Evolutionary conservation across 2,329 filamentous ascomycete genomes (phyloP), one percentile per base, ranked within the genome.

Genomic region (Nemania bipapillata): DNA sequence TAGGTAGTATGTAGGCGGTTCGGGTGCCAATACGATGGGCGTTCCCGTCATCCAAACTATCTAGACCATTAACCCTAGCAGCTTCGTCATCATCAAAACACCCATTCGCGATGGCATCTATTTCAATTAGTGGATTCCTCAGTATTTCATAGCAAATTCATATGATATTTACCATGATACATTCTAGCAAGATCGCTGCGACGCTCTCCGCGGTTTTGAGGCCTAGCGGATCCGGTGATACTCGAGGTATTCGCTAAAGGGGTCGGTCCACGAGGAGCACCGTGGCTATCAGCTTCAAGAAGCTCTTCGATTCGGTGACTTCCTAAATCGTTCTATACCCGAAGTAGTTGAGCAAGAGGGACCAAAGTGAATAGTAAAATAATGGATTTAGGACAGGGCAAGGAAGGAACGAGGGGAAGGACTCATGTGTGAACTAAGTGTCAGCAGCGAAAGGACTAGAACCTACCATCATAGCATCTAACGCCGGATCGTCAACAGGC

Each of bases 271-370:
- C 26, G 20, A 24, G 30, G 20, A 35, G 32, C 32, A 1, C 3
- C 15, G 2, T 22, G 24, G 9, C 24, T 12, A 12, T 30, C 61
- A 20, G 74, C 70, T 15, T 2, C 28, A 12, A 63, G 70, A 2
- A 74, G 50, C 9, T 75, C 72, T 30, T 75, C 74, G 11, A 74
- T 53, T 15, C 75, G 66, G 26, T 42, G 22, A 47, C 68, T 65
- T 5, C 75, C 75, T 1, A 76, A 63, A 24, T 76, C 74, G 9
- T 40, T 45, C 75, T 76, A 47, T 54, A 24, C 11, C n/a, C 15
- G 17, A 49, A 20, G 11, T 30, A 12, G 47, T 8, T 35, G 58
- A 24, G 26, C 58, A 47, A 69, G 50, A 30, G 20, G 42, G 6
- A 35, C 42, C 24, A 52, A 54, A 47, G 40, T 15, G 17, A 15